Percentiles rank a stretch among this genome's conserved stretches.
Conservation (phyloP, 139 green algal species). For the Parachlorella kessleri region DNA sequence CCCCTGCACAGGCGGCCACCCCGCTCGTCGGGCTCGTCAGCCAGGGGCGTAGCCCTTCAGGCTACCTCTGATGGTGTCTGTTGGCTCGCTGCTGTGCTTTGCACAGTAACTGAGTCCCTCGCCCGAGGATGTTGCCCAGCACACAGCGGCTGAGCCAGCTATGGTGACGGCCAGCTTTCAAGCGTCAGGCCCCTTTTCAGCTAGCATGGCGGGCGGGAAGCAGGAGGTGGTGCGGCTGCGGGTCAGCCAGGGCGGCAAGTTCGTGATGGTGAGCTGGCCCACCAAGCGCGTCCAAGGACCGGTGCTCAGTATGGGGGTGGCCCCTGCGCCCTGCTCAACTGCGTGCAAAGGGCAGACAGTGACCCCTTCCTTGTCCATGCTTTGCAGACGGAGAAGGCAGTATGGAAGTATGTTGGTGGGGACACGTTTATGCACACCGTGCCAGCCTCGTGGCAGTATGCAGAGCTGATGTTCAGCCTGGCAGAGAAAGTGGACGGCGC, state of each 20-base stretch:
- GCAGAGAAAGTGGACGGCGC: conserved; percentile 62
- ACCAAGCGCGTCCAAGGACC: too few relatives aligned
- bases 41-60: too few relatives aligned
- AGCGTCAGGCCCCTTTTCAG: too few relatives aligned
- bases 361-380: not conserved
- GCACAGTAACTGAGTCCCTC: too few relatives aligned
- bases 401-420: conserved; percentile 49
- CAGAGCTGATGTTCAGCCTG: conserved; percentile 61
- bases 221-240: conserved; percentile 32
- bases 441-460: conserved; percentile 42
- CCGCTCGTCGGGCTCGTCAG: too few relatives aligned
- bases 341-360: not conserved
- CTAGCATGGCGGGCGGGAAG: too few relatives aligned
- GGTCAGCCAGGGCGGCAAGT: conserved; percentile 29
- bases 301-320: not conserved
- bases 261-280: conserved; percentile 26
- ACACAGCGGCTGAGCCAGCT: too few relatives aligned
- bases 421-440: conserved; percentile 58
- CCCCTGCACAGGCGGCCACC: too few relatives aligned
- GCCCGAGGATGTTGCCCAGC: too few relatives aligned
- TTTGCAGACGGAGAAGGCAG: conserved; percentile 23
- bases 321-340: not conserved
- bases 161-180: too few relatives aligned
- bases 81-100: too few relatives aligned
- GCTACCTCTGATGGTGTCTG: too few relatives aligned